Percentiles rank a stretch among this genome's conserved stretches.
phyloP scores from a whole-genome alignment of 73 alveolate species.

The Tetrahymena elliotti region DNA sequence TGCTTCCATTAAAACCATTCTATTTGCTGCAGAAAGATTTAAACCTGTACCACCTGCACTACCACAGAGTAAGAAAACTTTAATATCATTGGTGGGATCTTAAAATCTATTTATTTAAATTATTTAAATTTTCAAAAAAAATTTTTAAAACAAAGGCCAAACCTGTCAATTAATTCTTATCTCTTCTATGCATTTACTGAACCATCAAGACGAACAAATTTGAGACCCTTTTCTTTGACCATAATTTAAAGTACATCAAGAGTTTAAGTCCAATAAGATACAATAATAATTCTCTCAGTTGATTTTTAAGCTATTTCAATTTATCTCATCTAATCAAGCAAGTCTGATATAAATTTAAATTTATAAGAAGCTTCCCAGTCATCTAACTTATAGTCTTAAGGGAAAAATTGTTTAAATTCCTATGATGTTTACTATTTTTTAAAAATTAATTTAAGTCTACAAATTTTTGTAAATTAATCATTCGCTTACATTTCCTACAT shows the following conservation, averaged over 20 bases:
- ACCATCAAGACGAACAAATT: constrained; percentile 43
- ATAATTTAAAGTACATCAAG: constrained; percentile 15
- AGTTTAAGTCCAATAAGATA: constrained; percentile 22
- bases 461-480: neutral
- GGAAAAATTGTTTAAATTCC: neutral
- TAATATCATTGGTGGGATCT: neutral
- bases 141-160: neutral
- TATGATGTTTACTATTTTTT: neutral
- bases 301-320: constrained; percentile 6
- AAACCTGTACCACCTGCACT: constrained; percentile 80
- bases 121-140: neutral
- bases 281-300: constrained; percentile 16
- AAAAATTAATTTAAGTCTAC: neutral
- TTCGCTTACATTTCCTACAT: constrained; percentile 1
- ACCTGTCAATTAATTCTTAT: constrained; percentile 15
- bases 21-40: constrained; percentile 65
- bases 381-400: neutral
- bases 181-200: constrained; percentile 7
- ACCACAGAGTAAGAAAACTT: constrained; percentile 55
- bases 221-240: neutral
- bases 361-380: neutral
- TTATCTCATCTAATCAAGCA: neutral
- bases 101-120: neutral
- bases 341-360: neutral
- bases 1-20: constrained; percentile 54